Base-by-base conservation (phyloP, 1,139 yeast species). In the Nakaseomyces uthaithaninus region DNA sequence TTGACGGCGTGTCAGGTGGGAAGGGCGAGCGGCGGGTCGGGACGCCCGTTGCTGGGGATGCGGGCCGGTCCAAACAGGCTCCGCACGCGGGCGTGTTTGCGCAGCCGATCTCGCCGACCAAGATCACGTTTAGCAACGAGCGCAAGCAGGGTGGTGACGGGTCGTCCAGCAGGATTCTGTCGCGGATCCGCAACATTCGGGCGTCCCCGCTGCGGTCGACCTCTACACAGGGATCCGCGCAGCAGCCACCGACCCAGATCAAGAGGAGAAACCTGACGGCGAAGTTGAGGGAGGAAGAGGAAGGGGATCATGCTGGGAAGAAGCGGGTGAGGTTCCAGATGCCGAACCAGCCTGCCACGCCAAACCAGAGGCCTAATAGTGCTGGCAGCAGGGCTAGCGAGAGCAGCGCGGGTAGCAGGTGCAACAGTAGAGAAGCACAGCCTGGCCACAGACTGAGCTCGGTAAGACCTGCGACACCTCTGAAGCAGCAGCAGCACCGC, bases 141-240 rank as follows among this genome's bases (percentile, higher is more conserved):
- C 45, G 45, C 11, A 43, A 38, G 12, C 38, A 45, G 9, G 57
- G 57, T 27, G 58, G 58, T 14, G 57, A 53, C 36, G 58, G 58
- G 3, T 51, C 57, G 2, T 40, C 50, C 27, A 50, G 54, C 22
- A 52, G 55, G 34, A 50, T 53, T 22, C 46, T 53, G 22, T 45
- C 56, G 5, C 44, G 58, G 36, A 50, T 53, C 27, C 40, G 46
- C 20, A 46, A 47, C 18, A 52, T 52, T 3, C 41, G 45, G 12
- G 27, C 47, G 33, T 50, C 54, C 4, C 54, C 54, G 6, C 47
- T 48, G 36, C 43, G 50, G 25, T 22, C 25, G 8, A 5, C 17
- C 10, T 4, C 35, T 5, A 20, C n/a, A 9, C 30, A n/a, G 5
- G n/a, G n/a, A n/a, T n/a, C n/a, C n/a, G 16, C 4, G 18, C 33